These are phyloP conservation scores for Phytophthora cryptogea DNA, from an alignment of 352 stramenopile genomes.

Conservation along the genomic window DNA sequence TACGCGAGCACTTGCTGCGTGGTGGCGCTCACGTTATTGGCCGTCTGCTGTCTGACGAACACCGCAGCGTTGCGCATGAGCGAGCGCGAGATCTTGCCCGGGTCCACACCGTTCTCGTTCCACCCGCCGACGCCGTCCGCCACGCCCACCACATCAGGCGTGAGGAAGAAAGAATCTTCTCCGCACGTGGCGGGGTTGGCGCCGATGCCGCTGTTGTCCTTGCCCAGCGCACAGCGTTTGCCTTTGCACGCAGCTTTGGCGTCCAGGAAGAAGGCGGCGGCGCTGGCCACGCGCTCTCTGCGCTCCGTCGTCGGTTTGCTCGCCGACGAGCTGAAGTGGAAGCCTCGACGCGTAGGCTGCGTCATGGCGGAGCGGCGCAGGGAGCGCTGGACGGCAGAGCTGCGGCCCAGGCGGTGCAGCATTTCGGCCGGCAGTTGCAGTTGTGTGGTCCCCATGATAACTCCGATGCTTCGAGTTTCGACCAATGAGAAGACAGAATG, in stretches of 20 bases:
- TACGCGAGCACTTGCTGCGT: constrained; percentile 60
- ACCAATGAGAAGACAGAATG: constrained; percentile 12
- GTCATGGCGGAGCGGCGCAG: constrained; percentile 22
- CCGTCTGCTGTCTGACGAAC: constrained; percentile 48
- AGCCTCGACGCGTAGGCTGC: constrained; percentile 12
- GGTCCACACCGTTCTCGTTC: constrained; percentile 85
- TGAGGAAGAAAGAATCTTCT: constrained; percentile 81
- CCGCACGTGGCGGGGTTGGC: constrained; percentile 58
- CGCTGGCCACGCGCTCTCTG: constrained; percentile 29
- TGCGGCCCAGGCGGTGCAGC: constrained; percentile 33
- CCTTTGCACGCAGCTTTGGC: constrained; percentile 72
- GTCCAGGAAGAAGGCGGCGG: constrained; percentile 68
- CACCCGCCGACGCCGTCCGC: constrained; percentile 78
- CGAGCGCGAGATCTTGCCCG: constrained; percentile 73
- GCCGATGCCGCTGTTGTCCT: constrained; percentile 51
- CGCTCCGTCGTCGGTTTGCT: constrained; percentile 14
- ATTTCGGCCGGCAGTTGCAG: constrained; percentile 9
- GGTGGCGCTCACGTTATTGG: constrained; percentile 34
- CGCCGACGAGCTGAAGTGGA: constrained; percentile 35
- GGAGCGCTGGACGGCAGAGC: constrained; percentile 30
- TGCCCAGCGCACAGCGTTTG: constrained; percentile 63
- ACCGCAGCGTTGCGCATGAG: constrained; percentile 69
- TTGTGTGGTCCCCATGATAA: background rate
- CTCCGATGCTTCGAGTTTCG: constrained; percentile 16
- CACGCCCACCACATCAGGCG: constrained; percentile 63